Evolutionary conservation across 1,284 basidiomycete genomes (phyloP).

Genomic region (Taiwanofungus camphoratus): DNA sequence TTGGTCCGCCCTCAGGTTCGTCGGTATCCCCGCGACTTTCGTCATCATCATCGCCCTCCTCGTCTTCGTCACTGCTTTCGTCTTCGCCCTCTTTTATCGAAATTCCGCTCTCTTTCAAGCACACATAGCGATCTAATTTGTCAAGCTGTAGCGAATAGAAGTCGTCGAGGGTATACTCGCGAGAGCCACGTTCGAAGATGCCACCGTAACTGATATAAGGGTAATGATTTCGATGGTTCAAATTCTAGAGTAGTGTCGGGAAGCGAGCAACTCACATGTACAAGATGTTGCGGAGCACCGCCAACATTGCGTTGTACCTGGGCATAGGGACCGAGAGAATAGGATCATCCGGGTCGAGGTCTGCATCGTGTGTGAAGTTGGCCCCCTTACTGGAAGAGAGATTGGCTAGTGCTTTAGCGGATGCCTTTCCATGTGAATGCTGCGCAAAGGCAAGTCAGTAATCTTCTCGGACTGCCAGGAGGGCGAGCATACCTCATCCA

Average conservation of each 20-base stretch:
- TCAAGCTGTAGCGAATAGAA: conserved; percentile 76
- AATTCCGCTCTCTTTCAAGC: background rate
- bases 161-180: conserved; percentile 84
- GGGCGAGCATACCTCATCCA: conserved; percentile 7
- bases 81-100: conserved; percentile 32
- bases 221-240: background rate
- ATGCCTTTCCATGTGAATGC: too few relatives aligned
- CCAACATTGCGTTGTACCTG: conserved; percentile 91
- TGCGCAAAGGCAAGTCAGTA: too few relatives aligned
- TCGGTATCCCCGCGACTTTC: conserved; percentile 34
- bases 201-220: conserved; percentile 69
- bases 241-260: background rate
- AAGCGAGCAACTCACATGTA: conserved; percentile 59
- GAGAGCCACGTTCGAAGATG: conserved; percentile 75
- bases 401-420: too few relatives aligned
- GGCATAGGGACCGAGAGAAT: conserved; percentile 63
- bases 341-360: conserved; percentile 68
- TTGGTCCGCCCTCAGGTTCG: conserved; percentile 22
- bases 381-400: too few relatives aligned
- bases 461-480: too few relatives aligned
- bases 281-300: conserved; percentile 79
- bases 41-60: conserved; percentile 41
- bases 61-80: conserved; percentile 53
- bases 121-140: conserved; percentile 42
- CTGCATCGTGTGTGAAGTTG: conserved; percentile 19